Base-by-base conservation (phyloP, 441 rosid species). In the Mallotus japonicus region DNA sequence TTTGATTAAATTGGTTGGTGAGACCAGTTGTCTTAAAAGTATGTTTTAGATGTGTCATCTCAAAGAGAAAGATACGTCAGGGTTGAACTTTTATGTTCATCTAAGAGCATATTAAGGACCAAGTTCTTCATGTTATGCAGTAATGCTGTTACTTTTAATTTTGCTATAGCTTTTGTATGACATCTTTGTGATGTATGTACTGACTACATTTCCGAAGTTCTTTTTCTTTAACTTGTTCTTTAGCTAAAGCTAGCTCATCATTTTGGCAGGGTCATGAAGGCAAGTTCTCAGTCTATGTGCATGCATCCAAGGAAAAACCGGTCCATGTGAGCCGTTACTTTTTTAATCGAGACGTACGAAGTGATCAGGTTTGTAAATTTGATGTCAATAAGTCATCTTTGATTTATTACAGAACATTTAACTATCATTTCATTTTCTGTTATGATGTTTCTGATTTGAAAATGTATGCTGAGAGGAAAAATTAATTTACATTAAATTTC, bases 251-350 rank as follows among this genome's bases (percentile, higher is more conserved):
- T n/a, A n/a, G n/a, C n/a, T 60, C 64, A 50, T 76, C 47, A 76
- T 79, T 50, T 40, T 54, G 74, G 69, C 85, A 95, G 99, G 99
- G 98, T 42, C 93, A 91, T 62, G 97, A 93, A 81, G 97, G 87
- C 42, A 89, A 85, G 74, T 95, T 95, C 81, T 83, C 95, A 24
- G 83, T 95, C 57, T 95, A 89, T 81, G 86, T 95, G 20, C 99
- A 95, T 82, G 92, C 99, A 34, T 91, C 99, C 13, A 92, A 77
- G 85, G 79, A 79, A 76, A 84, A 84, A 73, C 89, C 98, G 51
- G 86, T 91, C 55, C 98, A 93, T 78, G 77, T 78, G 63, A 95
- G 98, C 84, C 90, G 83, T 62, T 92, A 91, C 84, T 95, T 95
- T 71, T 55, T 86, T 44, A 84, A 93, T 80, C 84, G 85, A 32